These are phyloP conservation scores for Beta corolliflora DNA, from an alignment of 179 eudicot species.

Conservation along the genomic window DNA sequence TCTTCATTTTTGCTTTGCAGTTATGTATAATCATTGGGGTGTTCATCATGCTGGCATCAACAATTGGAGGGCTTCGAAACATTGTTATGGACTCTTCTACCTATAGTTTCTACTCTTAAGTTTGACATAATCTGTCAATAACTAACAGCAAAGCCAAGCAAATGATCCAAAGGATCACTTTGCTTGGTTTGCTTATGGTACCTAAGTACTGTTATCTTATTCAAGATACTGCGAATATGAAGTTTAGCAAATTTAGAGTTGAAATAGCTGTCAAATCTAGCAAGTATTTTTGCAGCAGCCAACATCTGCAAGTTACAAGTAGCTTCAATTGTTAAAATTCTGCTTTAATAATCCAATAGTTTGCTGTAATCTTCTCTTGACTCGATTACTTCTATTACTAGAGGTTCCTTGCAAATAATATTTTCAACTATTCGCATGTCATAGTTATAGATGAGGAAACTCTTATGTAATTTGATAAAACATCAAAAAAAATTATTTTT, in stretches of 20 bases:
- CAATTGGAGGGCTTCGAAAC: constrained; percentile 81
- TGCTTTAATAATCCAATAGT: no score
- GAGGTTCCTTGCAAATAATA: no score
- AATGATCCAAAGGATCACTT: neutral
- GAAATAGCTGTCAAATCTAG: neutral
- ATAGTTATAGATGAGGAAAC: no score
- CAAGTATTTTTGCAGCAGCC: neutral
- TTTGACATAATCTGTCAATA: neutral
- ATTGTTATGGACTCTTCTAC: constrained; percentile 73
- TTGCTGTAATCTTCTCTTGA: no score
- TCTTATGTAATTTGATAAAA: no score
- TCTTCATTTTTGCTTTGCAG: constrained; percentile 33
- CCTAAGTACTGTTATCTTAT: neutral
- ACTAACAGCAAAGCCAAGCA: neutral
- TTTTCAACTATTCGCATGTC: no score
- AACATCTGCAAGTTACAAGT: neutral
- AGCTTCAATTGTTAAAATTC: neutral
- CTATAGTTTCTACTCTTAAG: constrained; percentile 66
- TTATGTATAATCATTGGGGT: constrained; percentile 69
- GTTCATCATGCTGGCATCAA: constrained; percentile 82
- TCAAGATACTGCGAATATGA: neutral
- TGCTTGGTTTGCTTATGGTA: neutral
- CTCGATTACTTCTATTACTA: no score
- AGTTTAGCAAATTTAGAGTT: no score
- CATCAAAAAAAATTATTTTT: no score